Conservation (phyloP, 75 land plant genomes). For the Isoetes taiwanensis region DNA sequence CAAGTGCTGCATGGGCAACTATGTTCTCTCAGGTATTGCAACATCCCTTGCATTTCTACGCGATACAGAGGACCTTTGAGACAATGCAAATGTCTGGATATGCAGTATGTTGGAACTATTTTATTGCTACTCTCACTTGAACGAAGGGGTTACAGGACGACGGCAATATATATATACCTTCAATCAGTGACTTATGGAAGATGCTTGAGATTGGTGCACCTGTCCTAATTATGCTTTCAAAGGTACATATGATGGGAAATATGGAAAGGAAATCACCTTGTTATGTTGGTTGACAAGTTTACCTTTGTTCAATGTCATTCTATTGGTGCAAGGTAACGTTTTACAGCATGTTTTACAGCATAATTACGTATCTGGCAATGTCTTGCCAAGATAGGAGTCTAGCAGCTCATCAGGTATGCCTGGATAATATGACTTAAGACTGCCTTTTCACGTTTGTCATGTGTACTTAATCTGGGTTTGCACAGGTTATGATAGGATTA, state of each 20-base stretch:
- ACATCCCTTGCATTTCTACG: background rate
- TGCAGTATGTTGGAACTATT: conserved; percentile 63
- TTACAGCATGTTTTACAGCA: conserved; percentile 73
- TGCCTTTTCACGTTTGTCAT: background rate
- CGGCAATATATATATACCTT: conserved; percentile 44
- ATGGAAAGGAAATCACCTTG: too few species aligned
- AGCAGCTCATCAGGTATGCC: conserved; percentile 86
- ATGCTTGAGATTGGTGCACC: conserved; percentile 71
- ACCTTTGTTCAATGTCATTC: too few species aligned
- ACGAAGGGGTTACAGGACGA: conserved; percentile 52
- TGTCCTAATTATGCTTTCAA: conserved; percentile 64
- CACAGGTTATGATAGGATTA: conserved; percentile 80
- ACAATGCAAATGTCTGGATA: background rate
- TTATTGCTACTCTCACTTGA: conserved; percentile 58
- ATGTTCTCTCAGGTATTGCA: conserved; percentile 64
- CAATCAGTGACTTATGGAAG: conserved; percentile 39
- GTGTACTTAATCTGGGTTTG: background rate
- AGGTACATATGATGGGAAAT: too few species aligned
- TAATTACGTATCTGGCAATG: conserved; percentile 64
- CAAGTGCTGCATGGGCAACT: conserved; percentile 99
- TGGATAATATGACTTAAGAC: too few species aligned
- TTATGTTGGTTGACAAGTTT: too few species aligned
- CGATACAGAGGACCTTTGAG: background rate
- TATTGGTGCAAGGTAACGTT: too few species aligned
- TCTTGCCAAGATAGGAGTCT: conserved; percentile 59